These are phyloP conservation scores for Magnolia officinalis DNA, from an alignment of 164 flowering plant genomes.

Conservation along the genomic window DNA sequence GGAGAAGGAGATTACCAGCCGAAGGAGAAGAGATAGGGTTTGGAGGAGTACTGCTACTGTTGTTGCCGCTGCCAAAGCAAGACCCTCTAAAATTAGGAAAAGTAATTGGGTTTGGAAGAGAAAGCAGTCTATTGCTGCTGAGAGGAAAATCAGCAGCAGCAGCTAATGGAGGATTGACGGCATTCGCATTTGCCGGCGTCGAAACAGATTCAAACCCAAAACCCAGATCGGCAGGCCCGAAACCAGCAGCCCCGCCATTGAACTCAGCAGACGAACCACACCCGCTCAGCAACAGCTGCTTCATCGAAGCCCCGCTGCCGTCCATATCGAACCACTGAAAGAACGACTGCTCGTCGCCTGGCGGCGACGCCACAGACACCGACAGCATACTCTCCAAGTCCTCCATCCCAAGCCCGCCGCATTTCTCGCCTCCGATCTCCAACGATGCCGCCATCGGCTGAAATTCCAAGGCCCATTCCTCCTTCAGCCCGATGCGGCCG, in stretches of 20 bases:
- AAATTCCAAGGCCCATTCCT: conserved; percentile 30
- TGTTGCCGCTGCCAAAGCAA: conserved; percentile 2
- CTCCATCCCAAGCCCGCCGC: conserved; percentile 52
- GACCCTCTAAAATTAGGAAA: conserved; percentile 11
- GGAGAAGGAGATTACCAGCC: conserved; percentile 17
- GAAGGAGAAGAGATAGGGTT: conserved; percentile 27
- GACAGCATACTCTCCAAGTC: conserved; percentile 64
- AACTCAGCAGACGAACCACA: conserved; percentile 37
- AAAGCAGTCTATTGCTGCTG: neutral
- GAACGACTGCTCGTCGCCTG: conserved; percentile 63
- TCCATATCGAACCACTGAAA: conserved; percentile 60
- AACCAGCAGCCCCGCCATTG: conserved; percentile 25
- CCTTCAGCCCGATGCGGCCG: conserved; percentile 11
- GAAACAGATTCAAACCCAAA: conserved; percentile 34
- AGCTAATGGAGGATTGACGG: conserved; percentile 8
- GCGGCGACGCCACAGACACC: conserved; percentile 37
- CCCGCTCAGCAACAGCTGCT: conserved; percentile 43
- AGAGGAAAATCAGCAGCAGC: neutral
- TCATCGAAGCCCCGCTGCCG: conserved; percentile 41
- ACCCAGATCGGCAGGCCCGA: conserved; percentile 47
- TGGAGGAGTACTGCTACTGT: conserved; percentile 3
- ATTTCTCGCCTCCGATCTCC: conserved; percentile 39
- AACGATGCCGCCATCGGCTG: conserved; percentile 25
- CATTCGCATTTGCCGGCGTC: conserved; percentile 8
- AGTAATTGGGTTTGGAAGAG: conserved; percentile 13